Conservation (phyloP, 306 rosid genomes). For the Adenanthera pavonina region DNA sequence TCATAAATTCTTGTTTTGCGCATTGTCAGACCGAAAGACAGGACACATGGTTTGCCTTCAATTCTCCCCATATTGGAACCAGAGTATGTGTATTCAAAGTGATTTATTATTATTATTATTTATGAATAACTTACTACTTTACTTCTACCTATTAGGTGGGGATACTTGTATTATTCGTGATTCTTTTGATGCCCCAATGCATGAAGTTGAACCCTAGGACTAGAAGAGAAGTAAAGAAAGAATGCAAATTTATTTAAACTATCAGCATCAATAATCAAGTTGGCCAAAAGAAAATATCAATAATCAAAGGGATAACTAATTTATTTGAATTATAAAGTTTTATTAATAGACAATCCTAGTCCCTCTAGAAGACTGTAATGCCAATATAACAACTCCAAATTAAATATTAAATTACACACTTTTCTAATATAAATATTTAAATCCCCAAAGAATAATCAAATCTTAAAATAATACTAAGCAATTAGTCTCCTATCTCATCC, state of each 20-base stretch:
- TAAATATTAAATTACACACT: background rate
- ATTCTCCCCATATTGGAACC: conserved; percentile 60
- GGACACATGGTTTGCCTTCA: conserved; percentile 54
- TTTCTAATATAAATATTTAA: background rate
- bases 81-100: conserved; percentile 42
- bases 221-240: background rate
- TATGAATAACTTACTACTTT: conserved; percentile 9
- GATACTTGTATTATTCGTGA: background rate
- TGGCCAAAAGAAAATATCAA: background rate
- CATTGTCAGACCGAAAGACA: conserved; percentile 64
- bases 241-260: background rate
- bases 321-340: background rate
- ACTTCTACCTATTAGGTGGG: conserved; percentile 18
- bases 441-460: background rate
- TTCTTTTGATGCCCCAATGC: background rate
- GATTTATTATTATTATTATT: background rate
- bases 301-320: background rate
- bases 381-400: background rate
- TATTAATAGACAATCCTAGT: background rate
- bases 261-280: background rate
- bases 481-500: no score
- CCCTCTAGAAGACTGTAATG: background rate
- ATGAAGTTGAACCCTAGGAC: background rate
- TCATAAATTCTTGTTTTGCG: conserved; percentile 59
- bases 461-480: background rate